Evolutionary conservation across 768 basidiomycete genomes (phyloP).

Genomic region (Tulasnella sp.): DNA sequence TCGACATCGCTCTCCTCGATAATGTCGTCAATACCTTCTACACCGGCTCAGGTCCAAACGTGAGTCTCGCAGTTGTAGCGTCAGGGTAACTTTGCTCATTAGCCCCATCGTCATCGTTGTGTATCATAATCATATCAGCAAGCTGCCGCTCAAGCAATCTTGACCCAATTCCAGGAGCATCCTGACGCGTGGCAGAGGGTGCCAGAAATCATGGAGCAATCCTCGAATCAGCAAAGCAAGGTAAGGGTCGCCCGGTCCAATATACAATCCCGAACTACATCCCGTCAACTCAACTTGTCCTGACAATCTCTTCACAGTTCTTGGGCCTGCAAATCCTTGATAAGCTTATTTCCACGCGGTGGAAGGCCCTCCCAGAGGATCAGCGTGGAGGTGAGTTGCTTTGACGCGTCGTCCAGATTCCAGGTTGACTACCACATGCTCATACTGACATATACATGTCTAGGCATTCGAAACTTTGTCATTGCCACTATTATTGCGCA

Average conservation of each 20-base stretch:
- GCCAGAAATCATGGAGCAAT: conserved; percentile 79
- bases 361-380: conserved; percentile 90
- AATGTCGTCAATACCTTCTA: conserved; percentile 89
- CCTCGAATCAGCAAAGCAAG: conserved; percentile 70
- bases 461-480: conserved; percentile 93
- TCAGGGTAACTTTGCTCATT: conserved; percentile 3
- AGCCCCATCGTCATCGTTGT: conserved; percentile 2
- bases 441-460: not conserved
- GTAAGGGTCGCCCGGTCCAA: conserved; percentile 17
- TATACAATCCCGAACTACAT: not conserved
- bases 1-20: conserved; percentile 87
- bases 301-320: conserved; percentile 41
- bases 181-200: conserved; percentile 96
- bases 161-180: conserved; percentile 93
- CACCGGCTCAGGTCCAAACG: conserved; percentile 72
- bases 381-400: conserved; percentile 64
- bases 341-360: conserved; percentile 84
- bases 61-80: conserved; percentile 26
- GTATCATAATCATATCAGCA: conserved; percentile 45
- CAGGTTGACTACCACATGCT: not conserved
- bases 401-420: conserved; percentile 5
- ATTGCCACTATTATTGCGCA: conserved; percentile 87
- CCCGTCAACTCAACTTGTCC: not conserved
- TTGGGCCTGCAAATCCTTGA: conserved; percentile 95
- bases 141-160: conserved; percentile 84